Evolutionary conservation across 2,329 filamentous ascomycete species (phyloP), one percentile per base, ranked within the genome.

Genomic region (Lojkania enalia): DNA sequence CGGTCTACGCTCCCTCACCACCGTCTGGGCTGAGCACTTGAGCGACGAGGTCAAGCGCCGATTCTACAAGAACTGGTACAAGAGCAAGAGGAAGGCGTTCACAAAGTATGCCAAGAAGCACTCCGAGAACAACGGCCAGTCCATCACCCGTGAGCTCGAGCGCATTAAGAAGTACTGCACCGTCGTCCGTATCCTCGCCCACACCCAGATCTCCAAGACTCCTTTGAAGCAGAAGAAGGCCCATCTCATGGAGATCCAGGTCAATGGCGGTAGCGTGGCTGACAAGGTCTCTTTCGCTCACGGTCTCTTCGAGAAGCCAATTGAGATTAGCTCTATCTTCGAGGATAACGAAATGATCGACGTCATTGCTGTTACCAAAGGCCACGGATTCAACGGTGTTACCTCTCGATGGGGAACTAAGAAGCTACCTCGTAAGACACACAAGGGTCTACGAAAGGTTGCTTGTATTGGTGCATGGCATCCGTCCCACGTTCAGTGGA

Each of bases 31-130:
- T 73, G 94, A 97, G 86, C 94, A 99, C 78, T 79, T 99, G 78
- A 89, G 88, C 79, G 94, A 99, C 78, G 94, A 97, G 82, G 75
- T 99, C 78, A 96, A 96, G 87, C 89, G 94, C 72, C 89, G 94
- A 75, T 99, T 99, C 90, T 99, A 99, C 89, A 97, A 97, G 90
- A 99, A 99, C 88, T 99, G 94, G 94, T 99, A 99, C 88, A 96
- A 96, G 88, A 90, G 86, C 85, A 99, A 99, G 91, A 97, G 96
- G 90, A 99, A 99, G 92, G 94, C 94, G 56, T 99, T 99, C 84
- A 99, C 94, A 84, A 96, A 95, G 84, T 99, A 99, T 81, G 90
- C 94, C 83, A 99, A 97, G 90, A 92, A 95, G 86, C 90, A 97
- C 87, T 90, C 92, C 59, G 92, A 97, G 83, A 86, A 79, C 81